phyloP scores from a whole-genome alignment of 352 stramenopile species.

The Peronospora belbahrii region DNA sequence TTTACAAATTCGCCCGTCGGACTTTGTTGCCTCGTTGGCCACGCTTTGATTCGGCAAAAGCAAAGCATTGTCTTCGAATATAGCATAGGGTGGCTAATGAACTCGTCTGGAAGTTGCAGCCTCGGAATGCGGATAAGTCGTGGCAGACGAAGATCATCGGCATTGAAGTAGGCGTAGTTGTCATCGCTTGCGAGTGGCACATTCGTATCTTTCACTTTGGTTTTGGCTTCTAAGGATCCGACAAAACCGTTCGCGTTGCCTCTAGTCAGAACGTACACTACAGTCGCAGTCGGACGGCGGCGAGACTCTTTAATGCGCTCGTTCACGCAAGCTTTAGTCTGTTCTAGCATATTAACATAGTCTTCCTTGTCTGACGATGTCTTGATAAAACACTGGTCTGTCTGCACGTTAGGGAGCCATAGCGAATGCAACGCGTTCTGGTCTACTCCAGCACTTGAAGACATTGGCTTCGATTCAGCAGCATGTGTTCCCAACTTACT shows the following conservation, averaged over 20 bases:
- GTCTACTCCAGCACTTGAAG: constrained; percentile 22
- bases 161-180: constrained; percentile 66
- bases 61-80: constrained; percentile 71
- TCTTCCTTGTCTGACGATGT: constrained; percentile 7
- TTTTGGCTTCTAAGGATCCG: constrained; percentile 51
- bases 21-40: constrained; percentile 46
- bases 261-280: constrained; percentile 60
- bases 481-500: constrained; percentile 2
- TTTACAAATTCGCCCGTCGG: constrained; percentile 74
- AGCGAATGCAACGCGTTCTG: constrained; percentile 34
- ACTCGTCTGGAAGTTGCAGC: constrained; percentile 62
- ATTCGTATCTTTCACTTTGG: constrained; percentile 27
- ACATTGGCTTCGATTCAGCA: constrained; percentile 11
- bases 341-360: constrained; percentile 22
- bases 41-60: constrained; percentile 62
- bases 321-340: constrained; percentile 21
- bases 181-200: constrained; percentile 36
- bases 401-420: constrained; percentile 39
- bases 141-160: constrained; percentile 54
- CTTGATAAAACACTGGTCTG: constrained; percentile 27
- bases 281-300: constrained; percentile 49
- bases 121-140: constrained; percentile 63
- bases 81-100: constrained; percentile 41
- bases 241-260: constrained; percentile 56
- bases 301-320: constrained; percentile 23